Evolutionary conservation across 805 yeast genomes (phyloP).

Genomic region (Lipomyces lipofer): DNA sequence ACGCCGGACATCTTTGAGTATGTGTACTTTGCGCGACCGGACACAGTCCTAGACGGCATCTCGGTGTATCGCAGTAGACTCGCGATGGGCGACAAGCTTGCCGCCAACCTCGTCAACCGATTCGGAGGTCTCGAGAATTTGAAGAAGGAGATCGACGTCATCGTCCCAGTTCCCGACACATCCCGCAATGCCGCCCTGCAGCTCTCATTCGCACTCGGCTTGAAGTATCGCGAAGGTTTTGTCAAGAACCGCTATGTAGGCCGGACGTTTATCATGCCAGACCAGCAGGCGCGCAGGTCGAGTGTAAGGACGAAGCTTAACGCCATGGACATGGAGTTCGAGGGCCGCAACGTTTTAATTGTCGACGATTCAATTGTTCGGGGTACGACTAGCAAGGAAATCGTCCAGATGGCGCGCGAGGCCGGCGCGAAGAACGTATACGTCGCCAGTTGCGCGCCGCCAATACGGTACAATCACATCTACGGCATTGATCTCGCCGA

Average conservation of each 20-base stretch:
- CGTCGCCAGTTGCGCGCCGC: slow-evolving; percentile 97
- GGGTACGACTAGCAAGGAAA: slow-evolving; percentile 96
- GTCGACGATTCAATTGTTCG: slow-evolving; percentile 98
- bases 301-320: slow-evolving; percentile 92
- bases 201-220: slow-evolving; percentile 74
- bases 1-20: slow-evolving; percentile 97
- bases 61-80: slow-evolving; percentile 90
- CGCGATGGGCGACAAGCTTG: slow-evolving; percentile 90
- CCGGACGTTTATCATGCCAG: slow-evolving; percentile 97
- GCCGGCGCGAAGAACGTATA: slow-evolving; percentile 96
- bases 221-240: slow-evolving; percentile 95
- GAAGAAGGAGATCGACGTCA: slow-evolving; percentile 75
- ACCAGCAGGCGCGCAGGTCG: slow-evolving; percentile 89
- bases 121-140: slow-evolving; percentile 49
- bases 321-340: slow-evolving; percentile 93
- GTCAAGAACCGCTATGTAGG: slow-evolving; percentile 97
- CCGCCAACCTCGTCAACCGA: slow-evolving; percentile 57
- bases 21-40: slow-evolving; percentile 98
- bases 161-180: slow-evolving; percentile 97
- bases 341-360: slow-evolving; percentile 76
- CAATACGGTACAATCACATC: slow-evolving; percentile 93
- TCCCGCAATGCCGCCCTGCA: slow-evolving; percentile 94
- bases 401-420: slow-evolving; percentile 96
- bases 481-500: slow-evolving; percentile 98
- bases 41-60: slow-evolving; percentile 93